Evolutionary conservation across 805 yeast species (phyloP), one percentile per base, ranked within the genome.

Genomic region (Saccharomycopsis babjevae): DNA sequence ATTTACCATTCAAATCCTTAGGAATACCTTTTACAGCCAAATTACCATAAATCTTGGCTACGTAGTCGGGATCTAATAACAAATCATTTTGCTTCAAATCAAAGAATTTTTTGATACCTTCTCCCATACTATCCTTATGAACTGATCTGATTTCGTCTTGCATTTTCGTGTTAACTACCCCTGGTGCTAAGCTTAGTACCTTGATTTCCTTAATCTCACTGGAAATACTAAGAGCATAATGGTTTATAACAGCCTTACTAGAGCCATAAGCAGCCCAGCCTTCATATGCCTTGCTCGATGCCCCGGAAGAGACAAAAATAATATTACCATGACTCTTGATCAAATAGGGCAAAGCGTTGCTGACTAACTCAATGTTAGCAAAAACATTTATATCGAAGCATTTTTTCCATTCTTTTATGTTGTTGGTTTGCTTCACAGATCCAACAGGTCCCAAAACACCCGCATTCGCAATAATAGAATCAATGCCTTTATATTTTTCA

Each of bases 251-350:
- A 0, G 97, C 97, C 71, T 93, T 93, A 6, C 97, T 85, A 4
- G 92, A 76, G 0, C 97, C 96, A 68, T 93, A 93, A 5, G 97
- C 96, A 18, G 87, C 86, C 97, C 97, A 93, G 0, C 90, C 94
- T 66, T 72, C 80, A 65, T 76, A 79, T 20, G 84, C 74, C 59
- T 77, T 80, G 1, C 79, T 78, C 20, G 96, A 80, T 0, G 98
- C 97, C 5, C 97, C 97, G 1, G 96, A 89, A 20, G 96, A 88
- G 0, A 92, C 97, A 60, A 86, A 83, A n/a, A 93, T 76, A 42
- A 87, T 77, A 50, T 76, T 79, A 0, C 96, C 96, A 15, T 79
- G 73, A 3, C 83, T 64, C 57, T 75, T 70, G 22, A 72, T 74
- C 65, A 93, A 74, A 42, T 79, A 74, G 0, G 93, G 91, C 55